Conservation (phyloP, 495 filamentous ascomycete species). For the Talaromyces proteolyticus region DNA sequence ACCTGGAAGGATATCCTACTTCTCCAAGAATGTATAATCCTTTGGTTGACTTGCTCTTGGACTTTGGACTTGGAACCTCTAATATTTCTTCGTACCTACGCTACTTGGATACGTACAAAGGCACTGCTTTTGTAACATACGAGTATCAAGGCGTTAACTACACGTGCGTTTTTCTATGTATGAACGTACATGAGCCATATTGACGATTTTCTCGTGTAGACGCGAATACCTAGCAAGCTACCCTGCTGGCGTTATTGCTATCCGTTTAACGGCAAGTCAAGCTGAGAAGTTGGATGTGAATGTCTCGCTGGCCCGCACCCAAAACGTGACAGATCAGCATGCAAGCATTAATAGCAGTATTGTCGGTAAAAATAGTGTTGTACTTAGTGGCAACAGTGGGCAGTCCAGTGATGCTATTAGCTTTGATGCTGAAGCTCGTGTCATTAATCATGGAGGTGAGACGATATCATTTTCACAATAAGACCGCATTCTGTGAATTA, state of each 20-base stretch:
- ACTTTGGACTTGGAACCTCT: slow-evolving; percentile 26
- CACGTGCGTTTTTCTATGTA: slow-evolving; percentile 14
- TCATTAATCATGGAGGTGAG: background rate
- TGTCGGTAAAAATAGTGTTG: background rate
- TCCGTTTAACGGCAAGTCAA: slow-evolving; percentile 21
- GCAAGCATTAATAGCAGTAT: background rate
- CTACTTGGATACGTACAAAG: slow-evolving; percentile 28
- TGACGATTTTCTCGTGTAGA: slow-evolving; percentile 1
- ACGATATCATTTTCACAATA: background rate
- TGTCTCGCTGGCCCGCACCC: slow-evolving; percentile 2
- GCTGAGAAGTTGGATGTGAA: slow-evolving; percentile 3
- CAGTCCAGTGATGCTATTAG: slow-evolving; percentile 3
- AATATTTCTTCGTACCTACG: slow-evolving; percentile 23
- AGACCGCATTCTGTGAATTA: too few relatives aligned
- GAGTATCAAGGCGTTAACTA: slow-evolving; percentile 20
- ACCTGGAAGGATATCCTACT: slow-evolving; percentile 26
- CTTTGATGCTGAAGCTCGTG: slow-evolving; percentile 1
- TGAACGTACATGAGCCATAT: background rate
- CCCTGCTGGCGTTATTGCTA: slow-evolving; percentile 28
- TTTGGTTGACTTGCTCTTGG: slow-evolving; percentile 25
- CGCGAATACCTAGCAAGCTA: slow-evolving; percentile 19
- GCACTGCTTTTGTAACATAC: slow-evolving; percentile 24
- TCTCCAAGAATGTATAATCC: slow-evolving; percentile 27
- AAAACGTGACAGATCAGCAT: slow-evolving; percentile 1
- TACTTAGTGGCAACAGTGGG: slow-evolving; percentile 4